Percentiles rank a stretch among this genome's conserved stretches.
These are phyloP conservation scores for Begonia peltatifolia DNA, from an alignment of 306 rosid genomes.

Conservation along the genomic window DNA sequence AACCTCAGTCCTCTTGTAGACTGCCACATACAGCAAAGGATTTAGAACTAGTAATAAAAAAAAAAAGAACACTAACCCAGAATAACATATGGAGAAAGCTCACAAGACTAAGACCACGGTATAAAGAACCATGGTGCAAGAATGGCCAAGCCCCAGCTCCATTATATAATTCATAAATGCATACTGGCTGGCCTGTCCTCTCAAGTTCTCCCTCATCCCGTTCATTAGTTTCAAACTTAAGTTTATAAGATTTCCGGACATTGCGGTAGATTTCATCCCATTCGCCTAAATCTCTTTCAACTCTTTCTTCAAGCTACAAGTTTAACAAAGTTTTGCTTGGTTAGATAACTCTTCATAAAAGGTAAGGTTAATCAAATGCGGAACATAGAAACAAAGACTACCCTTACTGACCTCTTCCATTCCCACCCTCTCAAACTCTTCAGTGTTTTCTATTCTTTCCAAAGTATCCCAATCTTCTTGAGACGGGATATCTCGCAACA, in stretches of 20 bases:
- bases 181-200: slow-evolving; percentile 81
- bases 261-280: slow-evolving; percentile 88
- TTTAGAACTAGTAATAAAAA: not conserved
- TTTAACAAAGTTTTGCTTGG: too few relatives aligned
- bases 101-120: slow-evolving; percentile 95
- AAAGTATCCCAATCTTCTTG: slow-evolving; percentile 66
- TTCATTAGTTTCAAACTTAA: slow-evolving; percentile 79
- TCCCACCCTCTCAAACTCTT: slow-evolving; percentile 71
- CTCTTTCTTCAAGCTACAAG: slow-evolving; percentile 68
- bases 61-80: slow-evolving; percentile 1
- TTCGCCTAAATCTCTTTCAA: slow-evolving; percentile 41
- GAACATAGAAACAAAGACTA: slow-evolving; percentile 2
- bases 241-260: slow-evolving; percentile 81
- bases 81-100: slow-evolving; percentile 16
- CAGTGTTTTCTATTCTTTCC: slow-evolving; percentile 56
- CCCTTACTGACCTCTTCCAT: slow-evolving; percentile 60
- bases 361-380: too few relatives aligned
- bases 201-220: slow-evolving; percentile 98
- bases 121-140: slow-evolving; percentile 89
- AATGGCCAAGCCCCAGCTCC: slow-evolving; percentile 82
- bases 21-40: slow-evolving; percentile 34
- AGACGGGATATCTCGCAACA: slow-evolving; percentile 29
- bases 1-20: slow-evolving; percentile 59
- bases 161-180: slow-evolving; percentile 85
- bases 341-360: too few relatives aligned